Conservation (phyloP, 108 stramenopile genomes). For the Discostella pseudostelligera region DNA sequence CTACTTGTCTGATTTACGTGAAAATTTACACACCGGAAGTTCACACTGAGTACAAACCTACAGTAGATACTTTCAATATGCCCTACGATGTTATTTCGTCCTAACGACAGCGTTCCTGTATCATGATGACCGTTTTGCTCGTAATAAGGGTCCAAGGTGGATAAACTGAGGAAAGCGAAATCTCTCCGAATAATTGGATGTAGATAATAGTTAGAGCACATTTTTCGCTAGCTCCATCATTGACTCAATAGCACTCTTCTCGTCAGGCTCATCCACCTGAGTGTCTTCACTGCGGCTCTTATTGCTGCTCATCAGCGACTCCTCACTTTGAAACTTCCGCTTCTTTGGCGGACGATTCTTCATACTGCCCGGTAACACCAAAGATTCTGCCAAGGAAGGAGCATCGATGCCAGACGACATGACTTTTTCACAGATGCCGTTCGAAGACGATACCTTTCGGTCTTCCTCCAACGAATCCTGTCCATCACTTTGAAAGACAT, state of each 20-base stretch:
- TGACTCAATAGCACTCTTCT: slow-evolving; percentile 64
- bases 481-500: slow-evolving; percentile 4
- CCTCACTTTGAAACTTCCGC: slow-evolving; percentile 13
- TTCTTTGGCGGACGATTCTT: slow-evolving; percentile 34
- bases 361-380: not conserved
- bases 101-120: too few species aligned
- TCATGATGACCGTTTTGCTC: too few species aligned
- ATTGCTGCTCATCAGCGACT: not conserved
- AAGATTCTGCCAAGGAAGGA: slow-evolving; percentile 9
- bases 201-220: not conserved
- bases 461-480: not conserved
- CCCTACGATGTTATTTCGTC: too few species aligned
- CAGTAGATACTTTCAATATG: too few species aligned
- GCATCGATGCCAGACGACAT: not conserved
- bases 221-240: slow-evolving; percentile 40
- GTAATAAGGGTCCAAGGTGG: too few species aligned
- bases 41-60: too few species aligned
- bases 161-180: too few species aligned
- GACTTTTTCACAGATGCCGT: not conserved
- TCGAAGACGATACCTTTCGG: slow-evolving; percentile 2
- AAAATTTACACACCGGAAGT: too few species aligned
- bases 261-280: slow-evolving; percentile 9
- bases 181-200: too few species aligned
- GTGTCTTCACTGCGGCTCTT: not conserved
- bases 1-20: too few species aligned